Percentiles rank a stretch among this genome's conserved stretches.
Conservation (phyloP, 108 stramenopile genomes). For the Tribonema minus region DNA sequence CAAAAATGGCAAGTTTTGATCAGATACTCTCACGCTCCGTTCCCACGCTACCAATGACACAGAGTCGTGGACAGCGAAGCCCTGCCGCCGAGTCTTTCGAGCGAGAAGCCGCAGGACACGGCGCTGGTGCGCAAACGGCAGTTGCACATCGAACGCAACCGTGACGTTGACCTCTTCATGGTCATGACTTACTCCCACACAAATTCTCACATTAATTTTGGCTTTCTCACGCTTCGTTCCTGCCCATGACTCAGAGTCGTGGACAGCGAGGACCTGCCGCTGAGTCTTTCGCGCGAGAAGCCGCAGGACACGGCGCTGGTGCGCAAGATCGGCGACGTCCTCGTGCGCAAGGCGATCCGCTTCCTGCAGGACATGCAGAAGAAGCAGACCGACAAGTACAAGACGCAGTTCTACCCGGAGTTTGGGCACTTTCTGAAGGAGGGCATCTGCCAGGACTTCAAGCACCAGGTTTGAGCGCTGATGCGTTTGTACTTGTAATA, state of each 20-base stretch:
- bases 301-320: conserved; percentile 92
- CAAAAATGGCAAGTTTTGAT: too few relatives aligned
- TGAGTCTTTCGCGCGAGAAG: conserved; percentile 90
- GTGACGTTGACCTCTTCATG: too few relatives aligned
- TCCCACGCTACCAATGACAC: too few relatives aligned
- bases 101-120: conserved; percentile 94
- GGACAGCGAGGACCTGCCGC: conserved; percentile 96
- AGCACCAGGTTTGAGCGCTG: conserved; percentile 1
- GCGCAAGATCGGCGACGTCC: conserved; percentile 73
- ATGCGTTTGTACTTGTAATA: neutral
- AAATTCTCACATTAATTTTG: too few relatives aligned
- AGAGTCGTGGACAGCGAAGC: conserved; percentile 99
- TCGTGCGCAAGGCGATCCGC: conserved; percentile 74
- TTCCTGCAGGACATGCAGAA: conserved; percentile 51
- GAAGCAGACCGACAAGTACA: conserved; percentile 81
- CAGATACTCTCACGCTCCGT: too few relatives aligned
- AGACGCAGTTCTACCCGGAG: conserved; percentile 82
- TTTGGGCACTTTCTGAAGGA: conserved; percentile 95
- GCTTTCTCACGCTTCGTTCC: too few relatives aligned
- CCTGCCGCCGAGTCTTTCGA: conserved; percentile 84
- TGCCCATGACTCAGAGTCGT: conserved; percentile 76
- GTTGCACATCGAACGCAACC: conserved; percentile 74
- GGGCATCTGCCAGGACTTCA: conserved; percentile 79
- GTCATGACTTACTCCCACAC: too few relatives aligned
- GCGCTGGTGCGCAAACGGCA: conserved; percentile 79